Conservation (phyloP, 495 filamentous ascomycete species). For the Daldinia grandis region DNA sequence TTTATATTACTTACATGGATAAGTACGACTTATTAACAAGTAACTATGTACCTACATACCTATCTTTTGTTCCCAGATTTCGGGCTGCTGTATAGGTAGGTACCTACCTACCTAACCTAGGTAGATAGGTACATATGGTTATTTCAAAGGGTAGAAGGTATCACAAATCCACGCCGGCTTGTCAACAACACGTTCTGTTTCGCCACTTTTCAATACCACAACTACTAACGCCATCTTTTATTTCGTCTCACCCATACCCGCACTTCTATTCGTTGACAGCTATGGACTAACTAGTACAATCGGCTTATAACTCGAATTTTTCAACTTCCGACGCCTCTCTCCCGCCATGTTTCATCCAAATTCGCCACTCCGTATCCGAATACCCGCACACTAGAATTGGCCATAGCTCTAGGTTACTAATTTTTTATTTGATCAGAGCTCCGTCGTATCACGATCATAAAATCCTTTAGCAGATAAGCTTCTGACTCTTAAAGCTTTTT, state of each 20-base stretch:
- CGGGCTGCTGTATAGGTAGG: too few species aligned
- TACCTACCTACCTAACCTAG: too few species aligned
- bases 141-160: too few species aligned
- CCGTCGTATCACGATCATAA: background rate
- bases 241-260: background rate
- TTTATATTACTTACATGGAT: too few species aligned
- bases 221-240: background rate
- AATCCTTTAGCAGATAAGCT: conserved; percentile 8
- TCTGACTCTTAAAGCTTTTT: conserved; percentile 34
- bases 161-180: too few species aligned
- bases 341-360: background rate
- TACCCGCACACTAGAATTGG: background rate
- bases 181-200: too few species aligned
- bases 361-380: conserved; percentile 1
- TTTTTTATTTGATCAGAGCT: background rate
- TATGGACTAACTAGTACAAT: background rate
- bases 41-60: too few species aligned
- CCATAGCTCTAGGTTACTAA: background rate
- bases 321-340: background rate
- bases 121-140: too few species aligned
- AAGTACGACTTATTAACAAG: too few species aligned
- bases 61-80: too few species aligned
- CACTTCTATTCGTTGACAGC: background rate
- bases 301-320: background rate
- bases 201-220: too few species aligned